Percentiles rank a stretch among this genome's conserved stretches.
These are phyloP conservation scores for Zopfia rhizophila DNA, from an alignment of 2,329 filamentous ascomycete genomes.

Conservation along the genomic window DNA sequence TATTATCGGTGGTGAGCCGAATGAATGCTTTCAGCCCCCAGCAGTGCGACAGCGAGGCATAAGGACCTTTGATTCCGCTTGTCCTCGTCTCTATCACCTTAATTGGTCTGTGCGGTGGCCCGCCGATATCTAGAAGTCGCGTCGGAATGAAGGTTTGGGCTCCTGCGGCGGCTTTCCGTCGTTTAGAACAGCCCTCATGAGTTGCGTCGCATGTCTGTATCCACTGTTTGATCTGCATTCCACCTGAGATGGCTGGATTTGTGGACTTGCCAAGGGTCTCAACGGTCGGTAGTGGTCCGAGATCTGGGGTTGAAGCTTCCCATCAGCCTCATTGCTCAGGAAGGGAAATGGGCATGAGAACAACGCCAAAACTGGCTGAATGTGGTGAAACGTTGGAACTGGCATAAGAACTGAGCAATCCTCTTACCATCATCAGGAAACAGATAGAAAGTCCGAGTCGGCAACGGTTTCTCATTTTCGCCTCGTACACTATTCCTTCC, in stretches of 20 bases:
- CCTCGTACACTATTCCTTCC: not conserved
- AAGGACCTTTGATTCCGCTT: conserved; percentile 25
- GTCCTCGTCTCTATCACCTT: conserved; percentile 29
- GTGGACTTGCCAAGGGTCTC: conserved; percentile 21
- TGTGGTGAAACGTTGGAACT: too few species aligned
- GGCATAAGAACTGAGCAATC: too few species aligned
- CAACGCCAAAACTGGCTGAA: too few species aligned
- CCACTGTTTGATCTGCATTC: conserved; percentile 24
- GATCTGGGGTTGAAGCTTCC: not conserved
- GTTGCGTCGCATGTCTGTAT: conserved; percentile 27
- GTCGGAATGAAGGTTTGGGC: conserved; percentile 34
- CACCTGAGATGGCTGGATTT: conserved; percentile 1
- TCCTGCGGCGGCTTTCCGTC: not conserved
- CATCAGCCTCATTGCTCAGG: not conserved
- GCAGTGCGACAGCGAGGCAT: conserved; percentile 33
- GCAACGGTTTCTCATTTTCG: conserved; percentile 5
- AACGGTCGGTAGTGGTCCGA: conserved; percentile 17
- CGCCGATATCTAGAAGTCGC: conserved; percentile 31
- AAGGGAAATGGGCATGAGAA: not conserved
- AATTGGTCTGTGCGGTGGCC: conserved; percentile 4
- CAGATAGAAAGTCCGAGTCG: conserved; percentile 29
- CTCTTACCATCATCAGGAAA: conserved; percentile 27
- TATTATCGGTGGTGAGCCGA: conserved; percentile 14
- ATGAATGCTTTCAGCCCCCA: conserved; percentile 32
- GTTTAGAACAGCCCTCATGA: conserved; percentile 30